Evolutionary conservation across 192 early-diverging fungal species (phyloP), one percentile per base, ranked within the genome.

Genomic region (Coemansia sp.): DNA sequence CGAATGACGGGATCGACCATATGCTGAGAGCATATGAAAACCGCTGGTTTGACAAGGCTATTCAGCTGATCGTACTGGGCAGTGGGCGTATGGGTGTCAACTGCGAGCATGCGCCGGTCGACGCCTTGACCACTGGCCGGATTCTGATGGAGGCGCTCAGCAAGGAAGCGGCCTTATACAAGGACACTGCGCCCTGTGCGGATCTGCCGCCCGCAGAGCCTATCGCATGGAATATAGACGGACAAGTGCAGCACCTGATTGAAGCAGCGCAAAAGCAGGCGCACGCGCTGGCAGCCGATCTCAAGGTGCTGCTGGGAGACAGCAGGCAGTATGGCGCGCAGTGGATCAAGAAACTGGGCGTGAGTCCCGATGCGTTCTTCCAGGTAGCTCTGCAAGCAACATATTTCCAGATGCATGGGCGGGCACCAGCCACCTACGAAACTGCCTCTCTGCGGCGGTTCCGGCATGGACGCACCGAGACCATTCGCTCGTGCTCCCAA

Each of bases 41-140:
- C 72, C 81, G 96, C 20, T 98, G 96, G 96, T 97, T 93, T 80
- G 96, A 98, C 80, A 98, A 98, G 81, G 76, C 92, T 16, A 79
- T 98, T 42, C 90, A 93, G 72, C 65, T 97, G 31, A 85, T 97
- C 39, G 84, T 98, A 31, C 69, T 90, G 49, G 85, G 65, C 65
- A 91, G 84, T 58, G 96, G 92, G 16, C 85, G 89, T 28, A 82
- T 89, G 35, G 96, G 96, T 63, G 81, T 93, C 49, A 98, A 96
- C 70, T 94, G 94, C 36, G 94, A 98, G 82, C 94, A 97, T 73
- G 81, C 93, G n/a, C 92, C 93, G 26, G 84, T 87, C 6, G 94
- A 97, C 66, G 94, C 93, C 3, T 86, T 94, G 38, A 87, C 91
- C 38, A 90, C 93, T 19, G 90, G 87, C 26, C 82, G 83, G n/a